Conservation (phyloP, 768 basidiomycete species). For the Leucocoprinus birnbaumii region DNA sequence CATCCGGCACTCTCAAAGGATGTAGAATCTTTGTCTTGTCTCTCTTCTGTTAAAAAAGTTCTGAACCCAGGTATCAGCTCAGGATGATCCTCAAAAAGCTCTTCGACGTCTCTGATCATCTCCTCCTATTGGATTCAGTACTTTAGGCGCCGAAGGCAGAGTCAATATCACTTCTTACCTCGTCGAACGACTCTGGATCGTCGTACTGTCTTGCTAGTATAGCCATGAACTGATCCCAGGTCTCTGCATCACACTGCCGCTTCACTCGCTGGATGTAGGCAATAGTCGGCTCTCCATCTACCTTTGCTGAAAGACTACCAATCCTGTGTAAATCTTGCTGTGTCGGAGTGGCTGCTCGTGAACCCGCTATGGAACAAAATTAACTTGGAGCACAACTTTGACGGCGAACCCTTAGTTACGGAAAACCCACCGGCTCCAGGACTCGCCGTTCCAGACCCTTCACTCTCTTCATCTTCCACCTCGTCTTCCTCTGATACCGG, state of each 20-base stretch:
- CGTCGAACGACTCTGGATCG: background rate
- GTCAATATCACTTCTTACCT: background rate
- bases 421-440: background rate
- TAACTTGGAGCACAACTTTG: background rate
- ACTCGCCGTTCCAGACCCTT: background rate
- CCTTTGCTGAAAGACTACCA: background rate
- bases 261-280: background rate
- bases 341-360: background rate
- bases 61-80: constrained; percentile 1
- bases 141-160: background rate
- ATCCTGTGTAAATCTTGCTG: background rate
- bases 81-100: constrained; percentile 3
- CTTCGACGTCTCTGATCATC: constrained; percentile 2
- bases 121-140: background rate
- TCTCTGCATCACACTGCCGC: background rate
- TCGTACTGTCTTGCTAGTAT: constrained; percentile 7
- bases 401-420: background rate
- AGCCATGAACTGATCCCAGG: background rate
- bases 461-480: background rate
- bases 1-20: too few species aligned
- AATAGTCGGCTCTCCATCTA: background rate
- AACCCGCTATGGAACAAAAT: background rate
- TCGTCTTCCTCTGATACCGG: background rate
- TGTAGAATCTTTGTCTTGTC: background rate
- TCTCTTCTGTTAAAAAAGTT: background rate